Evolutionary conservation across 345 rosid species (phyloP).

Genomic region (Arabidopsis arenosa): DNA sequence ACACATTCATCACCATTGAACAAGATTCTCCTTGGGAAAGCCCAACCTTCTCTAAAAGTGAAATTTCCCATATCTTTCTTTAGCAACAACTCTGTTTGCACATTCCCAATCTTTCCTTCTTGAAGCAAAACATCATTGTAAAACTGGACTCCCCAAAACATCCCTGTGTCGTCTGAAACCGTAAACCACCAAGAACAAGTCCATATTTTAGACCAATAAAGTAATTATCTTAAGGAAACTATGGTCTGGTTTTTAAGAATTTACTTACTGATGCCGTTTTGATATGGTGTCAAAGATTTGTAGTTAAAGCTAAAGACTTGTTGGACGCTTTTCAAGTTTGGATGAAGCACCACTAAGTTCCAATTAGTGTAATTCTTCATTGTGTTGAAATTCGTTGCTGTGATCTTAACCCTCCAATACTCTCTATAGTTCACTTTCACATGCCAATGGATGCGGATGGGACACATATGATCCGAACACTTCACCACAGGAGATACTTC

Average conservation of each 20-base stretch:
- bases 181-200: not conserved
- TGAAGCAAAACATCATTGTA: conserved; percentile 79
- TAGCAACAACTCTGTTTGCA: conserved; percentile 72
- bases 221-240: not conserved
- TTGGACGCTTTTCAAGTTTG: conserved; percentile 61
- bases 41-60: conserved; percentile 83
- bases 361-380: conserved; percentile 73
- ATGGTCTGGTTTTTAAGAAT: not conserved
- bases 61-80: conserved; percentile 60
- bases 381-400: conserved; percentile 62
- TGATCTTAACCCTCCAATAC: conserved; percentile 83
- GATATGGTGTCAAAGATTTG: conserved; percentile 57
- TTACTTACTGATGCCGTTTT: conserved; percentile 59
- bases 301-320: conserved; percentile 83
- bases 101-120: conserved; percentile 66
- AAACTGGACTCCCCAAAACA: conserved; percentile 78
- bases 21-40: conserved; percentile 73
- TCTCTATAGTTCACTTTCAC: conserved; percentile 77
- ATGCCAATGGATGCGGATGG: conserved; percentile 83
- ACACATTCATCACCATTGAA: conserved; percentile 93
- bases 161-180: conserved; percentile 74
- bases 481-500: conserved; percentile 54
- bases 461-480: conserved; percentile 82
- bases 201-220: not conserved
- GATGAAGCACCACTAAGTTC: conserved; percentile 85